Evolutionary conservation across 176 grass and related monocot species (phyloP), one percentile per base, ranked within the genome.

Genomic region (Aegilops bicornis): DNA sequence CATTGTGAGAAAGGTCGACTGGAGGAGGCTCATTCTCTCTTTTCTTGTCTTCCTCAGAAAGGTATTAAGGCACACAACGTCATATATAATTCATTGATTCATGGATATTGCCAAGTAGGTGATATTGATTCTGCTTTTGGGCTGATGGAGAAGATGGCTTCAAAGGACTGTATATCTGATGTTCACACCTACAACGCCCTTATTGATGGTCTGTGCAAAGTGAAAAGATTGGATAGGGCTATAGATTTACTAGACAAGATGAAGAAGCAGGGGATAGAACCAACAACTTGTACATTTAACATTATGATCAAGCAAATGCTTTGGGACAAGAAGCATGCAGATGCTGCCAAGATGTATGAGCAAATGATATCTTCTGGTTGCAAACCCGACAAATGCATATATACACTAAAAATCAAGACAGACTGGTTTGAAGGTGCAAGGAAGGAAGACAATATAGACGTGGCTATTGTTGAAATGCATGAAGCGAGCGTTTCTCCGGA

Each of bases 71-170:
- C 64, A 66, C 36, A 77, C 39, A 61, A 23, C 11, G 3, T 68
- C 43, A 81, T 83, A 24, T 88, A 88, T 76, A 88, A 65, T 47
- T 64, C 72, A 9, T 60, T 79, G 73, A 78, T 88, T 60, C 36
- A 33, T 78, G 80, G 72, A 59, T 33, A 69, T 68, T 88, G 86
- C 36, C 62, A 88, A 66, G 79, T 65, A 69, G 72, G 80, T 78
- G 83, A 88, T 24, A 58, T 88, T 70, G 63, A 88, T 70, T 22
- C 62, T 71, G 73, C 72, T 68, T 50, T 69, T 52, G 74, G 62
- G 30, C 36, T 88, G 16, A 25, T 83, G 27, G 61, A 83, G 60
- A 77, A 60, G 73, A 88, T 87, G 86, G 15, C 13, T 77, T 82
- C 63, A 19, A 35, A 69, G 12, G 24, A 16, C 37, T 83, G 47